Base-by-base conservation (phyloP, 306 rosid genomes). In the Dalbergia cultrata region DNA sequence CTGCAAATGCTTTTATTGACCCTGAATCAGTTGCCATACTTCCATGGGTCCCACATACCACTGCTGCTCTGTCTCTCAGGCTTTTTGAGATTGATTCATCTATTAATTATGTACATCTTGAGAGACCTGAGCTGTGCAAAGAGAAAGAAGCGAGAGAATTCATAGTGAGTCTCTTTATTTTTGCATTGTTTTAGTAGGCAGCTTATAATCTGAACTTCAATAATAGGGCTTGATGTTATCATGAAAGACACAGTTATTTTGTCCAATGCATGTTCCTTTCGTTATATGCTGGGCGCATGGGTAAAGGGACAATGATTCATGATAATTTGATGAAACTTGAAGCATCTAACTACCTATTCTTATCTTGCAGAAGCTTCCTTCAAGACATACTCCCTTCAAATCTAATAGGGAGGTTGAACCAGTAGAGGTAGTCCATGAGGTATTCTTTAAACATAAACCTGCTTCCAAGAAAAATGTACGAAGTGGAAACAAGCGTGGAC, bases 31-130 rank as follows among this genome's bases (percentile, higher is more conserved):
- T 90, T 77, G 76, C 84, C 76, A 72, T 90, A 62, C 94, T 93
- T 85, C 99, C 99, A 67, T 96, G 99, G 99, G 81, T 96, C 59
- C 98, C 99, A 41, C 90, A 82, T 80, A 96, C 97, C 49, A 82
- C 87, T 65, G 94, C 98, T 57, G 99, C 99, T 77, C 83, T 96
- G 83, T 91, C 94, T 81, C 81, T 96, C 76, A 86, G 99, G 82
- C 88, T 93, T 73, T 90, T 84, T 58, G 99, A 93, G 90, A 66
- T 96, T 4, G 98, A 96, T 79, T 89, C 94, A 65, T 87, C 98
- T 37, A 82, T 92, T 72, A 81, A 84, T 56, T 92, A 90, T 67
- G 70, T 75, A 53, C 85, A 83, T 19, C 83, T 75, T 53, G 96
- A 85, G 84, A 93, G 65, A 83, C 82, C 87, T 70, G 97, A 87